Evolutionary conservation across 2,329 filamentous ascomycete species (phyloP).

Genomic region (Paradendryphiella salina): DNA sequence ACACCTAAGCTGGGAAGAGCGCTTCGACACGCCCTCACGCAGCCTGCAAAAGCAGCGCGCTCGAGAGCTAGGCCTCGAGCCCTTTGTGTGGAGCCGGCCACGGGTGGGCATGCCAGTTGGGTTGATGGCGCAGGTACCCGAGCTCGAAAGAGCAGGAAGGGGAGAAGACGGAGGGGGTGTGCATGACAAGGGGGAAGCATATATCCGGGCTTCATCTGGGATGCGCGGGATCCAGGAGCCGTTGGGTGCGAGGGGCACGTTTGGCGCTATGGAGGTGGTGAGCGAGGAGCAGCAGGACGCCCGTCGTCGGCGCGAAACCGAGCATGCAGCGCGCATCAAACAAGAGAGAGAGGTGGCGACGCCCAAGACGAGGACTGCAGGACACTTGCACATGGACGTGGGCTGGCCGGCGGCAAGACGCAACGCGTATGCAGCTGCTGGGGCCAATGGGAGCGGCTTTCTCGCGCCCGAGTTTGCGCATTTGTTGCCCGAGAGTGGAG

Average conservation of each 20-base stretch:
- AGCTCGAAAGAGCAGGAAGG: conserved; percentile 2
- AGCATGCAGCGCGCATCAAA: not conserved
- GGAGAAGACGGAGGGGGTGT: not conserved
- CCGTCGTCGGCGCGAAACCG: not conserved
- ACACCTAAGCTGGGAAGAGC: conserved; percentile 48
- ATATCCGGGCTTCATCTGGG: conserved; percentile 12
- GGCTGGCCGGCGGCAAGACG: too few species aligned
- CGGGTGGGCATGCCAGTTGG: conserved; percentile 19
- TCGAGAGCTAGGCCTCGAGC: conserved; percentile 20
- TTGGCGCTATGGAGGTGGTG: not conserved
- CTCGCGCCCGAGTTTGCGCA: conserved; percentile 8
- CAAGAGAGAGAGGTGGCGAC: not conserved
- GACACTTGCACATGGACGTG: too few species aligned
- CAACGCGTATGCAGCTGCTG: too few species aligned
- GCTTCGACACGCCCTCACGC: conserved; percentile 31
- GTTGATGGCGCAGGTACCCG: conserved; percentile 10
- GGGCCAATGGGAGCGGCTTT: not conserved
- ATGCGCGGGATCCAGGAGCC: conserved; percentile 7
- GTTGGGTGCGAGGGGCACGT: not conserved
- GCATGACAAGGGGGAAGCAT: not conserved
- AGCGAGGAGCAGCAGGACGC: not conserved
- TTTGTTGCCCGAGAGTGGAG: not conserved
- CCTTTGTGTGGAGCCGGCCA: conserved; percentile 36
- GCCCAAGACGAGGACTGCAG: too few species aligned
- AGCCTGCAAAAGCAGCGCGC: conserved; percentile 28